Base-by-base conservation (phyloP, 1,139 yeast species). In the Torulaspora pretoriensis region DNA sequence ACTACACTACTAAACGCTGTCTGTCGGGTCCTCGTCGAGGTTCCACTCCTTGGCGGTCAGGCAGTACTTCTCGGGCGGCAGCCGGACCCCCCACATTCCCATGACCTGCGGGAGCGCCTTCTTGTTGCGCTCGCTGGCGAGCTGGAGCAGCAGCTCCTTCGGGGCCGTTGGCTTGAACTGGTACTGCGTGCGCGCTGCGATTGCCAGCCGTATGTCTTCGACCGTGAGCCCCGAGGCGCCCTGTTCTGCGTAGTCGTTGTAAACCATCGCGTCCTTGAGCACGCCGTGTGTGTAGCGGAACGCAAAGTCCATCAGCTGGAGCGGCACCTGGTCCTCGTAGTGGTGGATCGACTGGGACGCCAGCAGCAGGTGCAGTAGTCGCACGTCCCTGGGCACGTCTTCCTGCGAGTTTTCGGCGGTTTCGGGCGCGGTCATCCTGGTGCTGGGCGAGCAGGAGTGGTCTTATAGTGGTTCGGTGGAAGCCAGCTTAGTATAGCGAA, bases 21-120 rank as follows among this genome's bases (percentile, higher is more conserved):
- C 38, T 7, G 50, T 41, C 13, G 38, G 35, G 22, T 54, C 59
- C 5, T 56, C 57, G 16, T 53, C 54, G 9, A 57, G 29, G 19
- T 51, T 50, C 65, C 64, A 61, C 31, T 59, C 63, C 45, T 59
- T 60, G n/a, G 64, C 64, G 2, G 96, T 89, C 46, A 92, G 69
- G 67, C 97, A 92, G 69, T 89, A 90, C 75, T 90, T 92, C 70
- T 92, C 98, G 8, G 98, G 98, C 3, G 99, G 99, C 46, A 94
- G 72, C 51, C 97, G 78, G 45, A 92, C 74, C 17, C 98, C 98
- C 83, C 92, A 90, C 45, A 84, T 80, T 23, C 95, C 94, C 64
- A 89, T 82, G 25, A 92, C 92, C 7, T 94, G 88, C 4, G 99
- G 99, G 48, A 92, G 72, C 0, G 95, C 83, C 62, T 86, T 82